Percentiles rank a stretch among this genome's conserved stretches.
Evolutionary conservation across 306 rosid species (phyloP).

Genomic region (Rosa persica): DNA sequence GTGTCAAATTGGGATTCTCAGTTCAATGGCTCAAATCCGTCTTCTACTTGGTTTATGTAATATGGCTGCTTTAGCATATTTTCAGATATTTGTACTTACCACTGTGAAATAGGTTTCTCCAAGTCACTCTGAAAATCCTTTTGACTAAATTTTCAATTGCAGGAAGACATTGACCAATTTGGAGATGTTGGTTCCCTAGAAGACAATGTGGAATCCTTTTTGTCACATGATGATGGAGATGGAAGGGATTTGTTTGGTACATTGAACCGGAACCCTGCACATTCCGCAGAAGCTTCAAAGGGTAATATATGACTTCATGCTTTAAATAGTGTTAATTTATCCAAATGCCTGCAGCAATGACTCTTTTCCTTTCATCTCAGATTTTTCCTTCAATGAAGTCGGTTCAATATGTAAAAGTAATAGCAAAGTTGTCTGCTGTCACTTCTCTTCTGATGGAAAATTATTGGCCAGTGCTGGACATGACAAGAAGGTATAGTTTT

Average conservation of each 20-base stretch:
- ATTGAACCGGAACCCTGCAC: slow-evolving; percentile 73
- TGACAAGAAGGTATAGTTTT: slow-evolving; percentile 79
- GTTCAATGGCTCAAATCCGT: background rate
- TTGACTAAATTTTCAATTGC: slow-evolving; percentile 27
- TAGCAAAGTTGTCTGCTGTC: slow-evolving; percentile 86
- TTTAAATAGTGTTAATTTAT: slow-evolving; percentile 28
- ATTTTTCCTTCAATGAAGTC: slow-evolving; percentile 75
- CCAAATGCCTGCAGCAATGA: slow-evolving; percentile 22
- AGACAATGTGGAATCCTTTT: slow-evolving; percentile 89
- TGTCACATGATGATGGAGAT: slow-evolving; percentile 85
- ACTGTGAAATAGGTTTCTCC: background rate
- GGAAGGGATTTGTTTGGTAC: slow-evolving; percentile 89
- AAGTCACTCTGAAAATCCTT: background rate
- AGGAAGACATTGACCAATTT: slow-evolving; percentile 89
- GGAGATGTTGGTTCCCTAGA: slow-evolving; percentile 94
- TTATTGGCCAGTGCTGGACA: slow-evolving; percentile 95
- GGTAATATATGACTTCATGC: slow-evolving; percentile 47
- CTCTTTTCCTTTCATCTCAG: slow-evolving; percentile 44
- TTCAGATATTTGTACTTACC: background rate
- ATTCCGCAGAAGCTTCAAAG: slow-evolving; percentile 77
- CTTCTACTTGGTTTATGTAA: background rate
- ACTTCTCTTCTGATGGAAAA: slow-evolving; percentile 97
- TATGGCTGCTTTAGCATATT: background rate
- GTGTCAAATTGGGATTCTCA: background rate
- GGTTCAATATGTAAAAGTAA: slow-evolving; percentile 77